phyloP scores from a whole-genome alignment of 306 rosid genomes.

The Astragalus glycyphyllos region DNA sequence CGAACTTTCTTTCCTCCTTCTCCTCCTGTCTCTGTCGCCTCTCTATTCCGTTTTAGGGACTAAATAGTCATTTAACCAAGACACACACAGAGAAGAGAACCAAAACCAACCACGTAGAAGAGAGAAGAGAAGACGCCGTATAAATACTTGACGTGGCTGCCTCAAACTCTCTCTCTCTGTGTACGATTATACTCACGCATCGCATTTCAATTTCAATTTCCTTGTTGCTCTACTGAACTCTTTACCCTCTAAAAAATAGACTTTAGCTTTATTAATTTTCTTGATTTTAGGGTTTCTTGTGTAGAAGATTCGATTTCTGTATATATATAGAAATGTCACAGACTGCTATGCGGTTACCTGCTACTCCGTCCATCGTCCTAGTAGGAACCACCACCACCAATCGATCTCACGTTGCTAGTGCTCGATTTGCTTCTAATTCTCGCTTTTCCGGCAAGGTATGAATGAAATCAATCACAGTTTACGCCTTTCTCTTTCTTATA shows the following conservation, averaged over 20 bases:
- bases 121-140: constrained; percentile 8
- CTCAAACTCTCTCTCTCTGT: too few species aligned
- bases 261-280: constrained; percentile 1
- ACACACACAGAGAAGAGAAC: background rate
- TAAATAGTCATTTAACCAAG: background rate
- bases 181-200: background rate
- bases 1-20: too few species aligned
- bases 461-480: background rate
- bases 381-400: constrained; percentile 43
- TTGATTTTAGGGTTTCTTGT: background rate
- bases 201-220: background rate
- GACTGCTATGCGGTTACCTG: constrained; percentile 52
- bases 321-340: constrained; percentile 64
- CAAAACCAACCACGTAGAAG: too few species aligned
- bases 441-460: constrained; percentile 60
- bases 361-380: constrained; percentile 32
- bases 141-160: constrained; percentile 4
- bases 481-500: background rate
- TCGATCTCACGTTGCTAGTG: constrained; percentile 43
- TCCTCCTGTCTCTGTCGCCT: too few species aligned
- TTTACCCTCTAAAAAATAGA: background rate
- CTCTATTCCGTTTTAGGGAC: background rate
- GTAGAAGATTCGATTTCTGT: background rate
- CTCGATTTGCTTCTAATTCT: constrained; percentile 45
- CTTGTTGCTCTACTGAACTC: background rate